Base-by-base conservation (phyloP, 2,329 filamentous ascomycete genomes). In the Triangularia verruculosa region DNA sequence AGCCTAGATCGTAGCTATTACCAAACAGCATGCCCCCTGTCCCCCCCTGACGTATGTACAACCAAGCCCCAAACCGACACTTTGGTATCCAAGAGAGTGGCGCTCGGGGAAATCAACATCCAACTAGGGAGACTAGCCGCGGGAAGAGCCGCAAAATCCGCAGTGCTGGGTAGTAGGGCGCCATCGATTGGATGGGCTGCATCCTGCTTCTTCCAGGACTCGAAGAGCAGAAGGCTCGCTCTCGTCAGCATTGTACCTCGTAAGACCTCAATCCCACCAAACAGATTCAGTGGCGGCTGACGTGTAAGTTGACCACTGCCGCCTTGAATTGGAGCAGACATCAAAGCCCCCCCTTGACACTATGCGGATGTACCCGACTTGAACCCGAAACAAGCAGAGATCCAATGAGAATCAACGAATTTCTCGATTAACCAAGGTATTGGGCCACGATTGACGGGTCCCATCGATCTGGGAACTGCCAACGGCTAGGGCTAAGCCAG, bases 311-410 rank as follows among this genome's bases (percentile, higher is more conserved):
- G 51, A 15, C 20, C 22, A 25, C 2, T 52, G 4, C 17, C 20
- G 17, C 47, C 47, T 12, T 52, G 24, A 54, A 54, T 24, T 28
- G 13, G 51, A 28, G 9, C 43, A 39, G 30, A 25, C 12, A 3
- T 22, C 7, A 9, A 43, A 39, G 4, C 3, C 24, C 57, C 32
- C 34, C 20, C 25, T n/a, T 24, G 34, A 43, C 39, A n/a, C 39
- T 24, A 17, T 51, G 57, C 39, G 39, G 57, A 59, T 25, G 47
- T 59, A 59, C 57, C 57, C 47, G 57, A 59, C 47, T 28, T 59
- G 57, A 27, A 52, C 43, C 51, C 51, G 22, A 54, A 9, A 15
- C n/a, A 3, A 43, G 11, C 3, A 27, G 32, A 43, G 15, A 8
- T n/a, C 57, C 34, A 59, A 59, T 59, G 25, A 52, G 15, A 22